Evolutionary conservation across 2,329 filamentous ascomycete genomes (phyloP), one percentile per base, ranked within the genome.

Genomic region (Rosellinia necatrix): DNA sequence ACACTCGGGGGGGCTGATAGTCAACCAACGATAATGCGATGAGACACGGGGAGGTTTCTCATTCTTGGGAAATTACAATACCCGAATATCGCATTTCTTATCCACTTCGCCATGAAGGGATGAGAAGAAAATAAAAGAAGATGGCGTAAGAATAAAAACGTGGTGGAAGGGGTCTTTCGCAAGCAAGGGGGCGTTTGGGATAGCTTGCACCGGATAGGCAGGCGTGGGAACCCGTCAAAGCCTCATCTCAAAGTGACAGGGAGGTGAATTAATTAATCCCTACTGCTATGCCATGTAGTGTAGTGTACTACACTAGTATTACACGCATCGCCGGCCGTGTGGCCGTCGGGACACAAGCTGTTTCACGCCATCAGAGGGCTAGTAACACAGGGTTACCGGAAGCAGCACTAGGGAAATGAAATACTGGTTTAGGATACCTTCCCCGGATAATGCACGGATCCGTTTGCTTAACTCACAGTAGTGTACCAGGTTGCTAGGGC

Each of bases 181-280:
- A 40, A 46, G 25, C 30, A 44, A 48, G 27, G 38, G 25, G 15
- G 22, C 44, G 42, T 55, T 46, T 40, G 43, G 30, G 47, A 50
- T 48, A 30, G 52, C 48, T 47, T 56, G n/a, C 40, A 53, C 53
- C 29, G 32, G 53, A 59, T 41, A 59, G 53, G 53, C 34, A 59
- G 49, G 57, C 15, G 38, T 29, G 34, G 34, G 42, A 37, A 27
- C 29, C 35, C 22, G 30, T 52, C 46, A 47, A 59, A n/a, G 42
- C 49, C 53, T 59, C 44, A 24, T 53, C 32, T 48, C 21, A 37
- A 54, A 37, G 29, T 30, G 19, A 32, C 24, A 27, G n/a, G 41
- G 19, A 40, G n/a, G 3, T 15, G 5, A 6, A 24, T 38, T 15
- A 43, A 12, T 6, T 10, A 37, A 49, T 25, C 42, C 48, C 30